Conservation (phyloP, 805 yeast species). For the Teunomyces lycoperdinae region DNA sequence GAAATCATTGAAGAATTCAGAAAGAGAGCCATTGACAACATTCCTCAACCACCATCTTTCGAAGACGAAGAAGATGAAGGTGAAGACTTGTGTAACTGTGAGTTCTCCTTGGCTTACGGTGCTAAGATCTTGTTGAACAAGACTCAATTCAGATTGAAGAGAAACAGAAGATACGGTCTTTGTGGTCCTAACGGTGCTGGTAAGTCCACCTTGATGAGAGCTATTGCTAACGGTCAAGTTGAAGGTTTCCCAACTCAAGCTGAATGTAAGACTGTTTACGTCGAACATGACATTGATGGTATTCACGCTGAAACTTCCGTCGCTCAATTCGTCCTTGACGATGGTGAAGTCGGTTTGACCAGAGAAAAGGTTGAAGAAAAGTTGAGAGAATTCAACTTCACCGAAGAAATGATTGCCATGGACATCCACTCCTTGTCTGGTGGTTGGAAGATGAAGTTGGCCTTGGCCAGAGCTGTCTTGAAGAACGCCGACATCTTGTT, state of each 20-base stretch:
- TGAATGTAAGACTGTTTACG: slow-evolving; percentile 98
- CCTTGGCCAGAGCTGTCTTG: slow-evolving; percentile 98
- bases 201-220: slow-evolving; percentile 77
- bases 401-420: slow-evolving; percentile 89
- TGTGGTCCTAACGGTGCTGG: slow-evolving; percentile 64
- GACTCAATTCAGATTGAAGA: slow-evolving; percentile 97
- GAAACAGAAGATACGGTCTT: slow-evolving; percentile 98
- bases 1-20: slow-evolving; percentile 91
- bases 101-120: slow-evolving; percentile 99
- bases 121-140: slow-evolving; percentile 99
- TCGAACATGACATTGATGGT: slow-evolving; percentile 99
- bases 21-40: slow-evolving; percentile 95
- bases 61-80: slow-evolving; percentile 98
- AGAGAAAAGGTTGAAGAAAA: slow-evolving; percentile 68
- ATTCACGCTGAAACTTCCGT: slow-evolving; percentile 95
- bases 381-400: slow-evolving; percentile 87
- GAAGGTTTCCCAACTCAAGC: slow-evolving; percentile 99
- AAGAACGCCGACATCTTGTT: slow-evolving; percentile 96
- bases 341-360: slow-evolving; percentile 71
- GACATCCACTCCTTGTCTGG: slow-evolving; percentile 97
- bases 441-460: slow-evolving; percentile 99
- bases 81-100: slow-evolving; percentile 99
- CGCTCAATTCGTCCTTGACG: slow-evolving; percentile 84
- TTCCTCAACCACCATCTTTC: slow-evolving; percentile 92
- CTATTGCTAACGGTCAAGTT: slow-evolving; percentile 96